These are phyloP conservation scores for Colletotrichum godetiae DNA, from an alignment of 2,329 filamentous ascomycete species.

Conservation along the genomic window DNA sequence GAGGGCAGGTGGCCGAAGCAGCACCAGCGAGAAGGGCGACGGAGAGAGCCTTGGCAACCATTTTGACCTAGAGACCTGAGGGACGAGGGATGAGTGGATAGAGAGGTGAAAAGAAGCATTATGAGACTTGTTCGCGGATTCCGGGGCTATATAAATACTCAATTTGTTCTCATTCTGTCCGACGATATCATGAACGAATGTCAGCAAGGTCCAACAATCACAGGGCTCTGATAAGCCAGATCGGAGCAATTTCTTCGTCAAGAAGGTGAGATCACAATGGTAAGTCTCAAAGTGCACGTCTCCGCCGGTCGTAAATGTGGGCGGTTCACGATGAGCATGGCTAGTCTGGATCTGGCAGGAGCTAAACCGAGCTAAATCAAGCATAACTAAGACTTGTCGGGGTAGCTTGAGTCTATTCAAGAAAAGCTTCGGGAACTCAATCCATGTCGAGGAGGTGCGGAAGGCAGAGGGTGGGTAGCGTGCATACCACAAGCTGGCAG, in stretches of 20 bases:
- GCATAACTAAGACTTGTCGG: neutral
- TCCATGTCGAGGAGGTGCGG: slow-evolving; percentile 9
- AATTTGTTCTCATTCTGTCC: neutral
- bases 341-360: slow-evolving; percentile 21
- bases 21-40: slow-evolving; percentile 30
- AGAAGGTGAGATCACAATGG: slow-evolving; percentile 14
- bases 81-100: neutral
- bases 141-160: neutral
- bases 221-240: slow-evolving; percentile 15
- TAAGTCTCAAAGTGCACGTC: neutral
- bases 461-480: neutral
- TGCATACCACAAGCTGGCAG: neutral
- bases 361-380: neutral
- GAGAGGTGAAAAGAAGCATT: neutral
- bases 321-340: neutral
- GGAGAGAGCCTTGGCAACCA: slow-evolving; percentile 30
- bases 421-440: slow-evolving; percentile 6
- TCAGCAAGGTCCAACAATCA: neutral
- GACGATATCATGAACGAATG: neutral
- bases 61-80: slow-evolving; percentile 1
- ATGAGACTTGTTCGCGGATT: neutral
- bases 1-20: slow-evolving; percentile 29
- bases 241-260: slow-evolving; percentile 23
- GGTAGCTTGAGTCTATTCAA: neutral
- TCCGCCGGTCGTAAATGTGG: neutral